Evolutionary conservation across 768 basidiomycete species (phyloP), one percentile per base, ranked within the genome.

Genomic region (Podaxis sp.): DNA sequence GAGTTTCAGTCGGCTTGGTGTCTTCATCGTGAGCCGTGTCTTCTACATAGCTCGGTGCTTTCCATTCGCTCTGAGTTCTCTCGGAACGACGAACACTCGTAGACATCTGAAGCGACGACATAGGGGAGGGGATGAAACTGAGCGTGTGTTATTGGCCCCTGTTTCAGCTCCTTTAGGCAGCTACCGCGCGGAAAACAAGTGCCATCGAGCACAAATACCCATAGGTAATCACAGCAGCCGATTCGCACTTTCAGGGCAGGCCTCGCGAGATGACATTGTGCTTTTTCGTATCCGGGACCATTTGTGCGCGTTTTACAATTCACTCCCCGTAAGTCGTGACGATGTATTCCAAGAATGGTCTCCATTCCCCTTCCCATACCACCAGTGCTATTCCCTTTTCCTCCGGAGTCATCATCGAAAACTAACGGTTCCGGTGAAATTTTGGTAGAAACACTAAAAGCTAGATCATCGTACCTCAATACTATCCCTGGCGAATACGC

Each of bases 401-500:
- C 4, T 75, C 69, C 1, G 57, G 67, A 1, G 74, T 73, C 51
- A 89, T 73, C 58, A 77, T 83, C 0, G 86, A 87, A 69, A 83
- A 76, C 86, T 87, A 66, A 7, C 4, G 17, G 22, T 22, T 4
- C 5, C 11, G 29, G 6, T 40, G 9, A 17, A 50, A 22, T 63
- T 51, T 27, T 29, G 22, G 40, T 9, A 38, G 38, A 4, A 46
- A 27, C 15, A 3, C 17, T 19, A 6, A 27, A 56, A 41, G 40
- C 22, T 46, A 19, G 19, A 38, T 12, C 1, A 5, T 61, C 70
- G 65, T 56, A 85, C 89, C 80, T 79, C 75, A 57, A 90, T 75
- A 67, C 88, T 90, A 64, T 90, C 86, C 38, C 85, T 79, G 1
- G 89, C 88, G 9, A 90, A 74, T 55, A 83, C 79, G 0, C 84